Evolutionary conservation across 371 early-diverging fungal genomes (phyloP).

Genomic region (Syncephalastrum contaminatum): DNA sequence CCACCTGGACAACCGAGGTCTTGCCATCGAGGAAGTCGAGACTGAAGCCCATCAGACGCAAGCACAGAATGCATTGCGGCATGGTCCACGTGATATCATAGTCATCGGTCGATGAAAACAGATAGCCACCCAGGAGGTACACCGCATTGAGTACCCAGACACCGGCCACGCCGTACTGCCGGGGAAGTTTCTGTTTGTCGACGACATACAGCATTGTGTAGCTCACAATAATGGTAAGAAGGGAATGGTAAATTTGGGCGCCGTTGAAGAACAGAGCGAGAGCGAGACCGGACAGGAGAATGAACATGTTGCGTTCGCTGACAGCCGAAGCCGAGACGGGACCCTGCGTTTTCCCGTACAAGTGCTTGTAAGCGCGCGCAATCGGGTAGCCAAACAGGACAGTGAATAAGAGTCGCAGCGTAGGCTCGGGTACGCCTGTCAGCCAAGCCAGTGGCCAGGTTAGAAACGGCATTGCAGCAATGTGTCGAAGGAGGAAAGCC

Average conservation of each 20-base stretch:
- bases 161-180: constrained; percentile 39
- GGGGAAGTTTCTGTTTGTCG: constrained; percentile 35
- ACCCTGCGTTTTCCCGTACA: constrained; percentile 25
- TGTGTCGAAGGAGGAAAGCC: neutral
- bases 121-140: constrained; percentile 61
- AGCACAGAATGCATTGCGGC: constrained; percentile 71
- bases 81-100: constrained; percentile 75
- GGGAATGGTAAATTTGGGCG: constrained; percentile 55
- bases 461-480: constrained; percentile 19
- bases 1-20: constrained; percentile 10
- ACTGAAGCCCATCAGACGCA: constrained; percentile 72
- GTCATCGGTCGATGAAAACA: constrained; percentile 51
- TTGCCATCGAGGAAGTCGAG: constrained; percentile 65
- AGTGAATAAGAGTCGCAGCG: constrained; percentile 54
- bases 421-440: constrained; percentile 61
- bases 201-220: constrained; percentile 45
- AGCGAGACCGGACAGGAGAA: constrained; percentile 48
- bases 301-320: constrained; percentile 50
- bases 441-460: constrained; percentile 27
- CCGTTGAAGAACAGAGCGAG: constrained; percentile 64
- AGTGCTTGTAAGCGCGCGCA: constrained; percentile 40
- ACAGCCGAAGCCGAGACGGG: constrained; percentile 28
- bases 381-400: constrained; percentile 55
- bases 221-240: constrained; percentile 54
- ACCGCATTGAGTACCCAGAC: constrained; percentile 63